Evolutionary conservation across 2,329 filamentous ascomycete species (phyloP).

Genomic region (Aureobasidium sp.): DNA sequence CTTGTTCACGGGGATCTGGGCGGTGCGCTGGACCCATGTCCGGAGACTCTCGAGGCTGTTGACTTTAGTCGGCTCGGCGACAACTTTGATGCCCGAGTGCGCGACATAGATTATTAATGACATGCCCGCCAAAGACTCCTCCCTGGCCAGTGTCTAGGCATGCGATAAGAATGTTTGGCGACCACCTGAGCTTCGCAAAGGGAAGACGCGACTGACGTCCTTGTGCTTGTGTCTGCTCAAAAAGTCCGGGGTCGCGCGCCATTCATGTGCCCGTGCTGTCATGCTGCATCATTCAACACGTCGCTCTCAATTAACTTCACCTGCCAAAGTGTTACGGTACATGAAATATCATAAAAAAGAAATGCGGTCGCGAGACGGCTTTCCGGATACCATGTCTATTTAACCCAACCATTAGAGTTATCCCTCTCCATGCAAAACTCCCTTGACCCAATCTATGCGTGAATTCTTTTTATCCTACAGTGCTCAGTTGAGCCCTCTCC

Average conservation of each 20-base stretch:
- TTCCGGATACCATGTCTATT: neutral
- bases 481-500: slow-evolving; percentile 17
- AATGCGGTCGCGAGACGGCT: neutral
- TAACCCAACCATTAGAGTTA: neutral
- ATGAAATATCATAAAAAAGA: neutral
- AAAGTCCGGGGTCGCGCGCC: slow-evolving; percentile 9
- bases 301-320: neutral
- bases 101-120: slow-evolving; percentile 84
- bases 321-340: neutral
- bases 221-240: neutral
- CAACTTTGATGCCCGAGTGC: slow-evolving; percentile 82
- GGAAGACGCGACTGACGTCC: slow-evolving; percentile 5
- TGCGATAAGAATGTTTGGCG: neutral
- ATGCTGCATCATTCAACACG: neutral
- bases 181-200: neutral
- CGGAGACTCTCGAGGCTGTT: slow-evolving; percentile 77
- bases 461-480: neutral
- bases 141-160: neutral
- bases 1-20: slow-evolving; percentile 64
- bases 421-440: neutral
- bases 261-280: neutral
- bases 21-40: slow-evolving; percentile 68
- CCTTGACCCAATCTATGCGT: slow-evolving; percentile 1
- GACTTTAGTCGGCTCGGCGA: slow-evolving; percentile 69
- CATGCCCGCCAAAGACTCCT: slow-evolving; percentile 47